Evolutionary conservation across 2,329 filamentous ascomycete genomes (phyloP), one percentile per base, ranked within the genome.

Genomic region (Corynespora cassiicola): DNA sequence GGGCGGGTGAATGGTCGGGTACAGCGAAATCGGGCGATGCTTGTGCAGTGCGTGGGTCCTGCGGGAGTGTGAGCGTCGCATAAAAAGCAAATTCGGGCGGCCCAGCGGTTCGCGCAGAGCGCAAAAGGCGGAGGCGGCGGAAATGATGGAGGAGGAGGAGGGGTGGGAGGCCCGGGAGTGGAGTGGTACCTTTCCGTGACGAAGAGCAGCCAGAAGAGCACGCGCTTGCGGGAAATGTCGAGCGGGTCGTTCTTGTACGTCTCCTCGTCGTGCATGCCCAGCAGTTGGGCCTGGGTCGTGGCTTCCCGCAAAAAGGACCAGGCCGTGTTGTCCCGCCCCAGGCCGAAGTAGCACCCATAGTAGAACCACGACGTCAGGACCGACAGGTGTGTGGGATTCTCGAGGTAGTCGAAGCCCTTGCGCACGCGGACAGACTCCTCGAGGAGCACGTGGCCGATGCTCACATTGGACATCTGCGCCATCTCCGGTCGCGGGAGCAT

Each of bases 321-420:
- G 3, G 80, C 80, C 34, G 81, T 82, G 47, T 79, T 78, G 46
- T 78, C 78, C 54, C 80, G 77, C 46, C 81, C 81, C 28, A 84
- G 72, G 50, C 81, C 81, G 56, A 83, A 83, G 52, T 80, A 82
- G 42, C 78, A 78, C 1, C 79, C 80, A 32, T 77, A 81, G 29
- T 82, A 72, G 65, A 82, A 81, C 64, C 82, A 85, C 0, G 80
- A 83, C 3, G 80, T 83, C 28, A 82, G 76, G n/a, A 84, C 75
- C 2, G 79, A 79, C 37, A 70, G 71, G 6, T 82, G 63, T 0
- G 78, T 77, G 8, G 75, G 70, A 32, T 75, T 76, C 51, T 83
- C 80, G 29, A 80, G 70, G 45, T 81, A 82, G 55, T 84, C 78
- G 60, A 78, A 78, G 15, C 70, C 69, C 55, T 79, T 78, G 15